Conservation (phyloP, 306 rosid species). For the Medicago truncatula region MtrunA17r5.0-ANR NC_053049.1:43172501-43173000, state of each 20-base stretch:
- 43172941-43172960: neutral
- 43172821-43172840: slow-evolving; percentile 5
- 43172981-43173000: neutral
- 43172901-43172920: neutral
- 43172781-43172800: neutral
- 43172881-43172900: slow-evolving; percentile 12
- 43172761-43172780: neutral
- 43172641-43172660: neutral
- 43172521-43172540: neutral
- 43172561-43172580: slow-evolving; percentile 21
- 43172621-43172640: neutral
- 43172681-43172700: neutral
- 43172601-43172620: slow-evolving; percentile 13
- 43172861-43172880: slow-evolving; percentile 25
- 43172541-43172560: too few relatives aligned
- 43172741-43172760: neutral
- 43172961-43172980: neutral
- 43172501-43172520: slow-evolving; percentile 36
- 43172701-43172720: slow-evolving; percentile 12
- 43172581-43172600: neutral
- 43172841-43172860: slow-evolving; percentile 17
- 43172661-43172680: slow-evolving; percentile 1
- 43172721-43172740: neutral
- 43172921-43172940: neutral
- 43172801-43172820: neutral